Evolutionary conservation across 2,329 filamentous ascomycete species (phyloP).

Genomic region (Dactylellina cionopaga): DNA sequence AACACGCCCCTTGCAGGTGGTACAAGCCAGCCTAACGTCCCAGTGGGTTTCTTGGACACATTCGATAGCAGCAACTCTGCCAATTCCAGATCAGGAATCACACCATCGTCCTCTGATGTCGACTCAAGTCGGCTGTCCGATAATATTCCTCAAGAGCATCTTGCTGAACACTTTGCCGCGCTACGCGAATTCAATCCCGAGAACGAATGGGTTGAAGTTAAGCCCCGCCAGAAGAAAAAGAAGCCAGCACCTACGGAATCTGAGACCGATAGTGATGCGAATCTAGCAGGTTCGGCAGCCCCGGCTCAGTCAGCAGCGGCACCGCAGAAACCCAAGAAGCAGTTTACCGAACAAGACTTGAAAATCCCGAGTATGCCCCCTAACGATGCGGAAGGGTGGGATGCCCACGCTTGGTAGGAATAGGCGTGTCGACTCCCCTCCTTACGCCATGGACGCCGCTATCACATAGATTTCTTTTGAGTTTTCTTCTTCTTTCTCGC

Average conservation of each 20-base stretch:
- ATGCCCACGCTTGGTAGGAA: constrained; percentile 46
- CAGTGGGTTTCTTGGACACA: constrained; percentile 31
- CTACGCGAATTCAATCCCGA: constrained; percentile 32
- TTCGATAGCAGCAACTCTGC: constrained; percentile 47
- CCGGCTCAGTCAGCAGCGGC: neutral
- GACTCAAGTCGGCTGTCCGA: constrained; percentile 21
- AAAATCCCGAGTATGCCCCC: constrained; percentile 41
- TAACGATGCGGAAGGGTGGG: constrained; percentile 34
- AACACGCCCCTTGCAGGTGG: constrained; percentile 37
- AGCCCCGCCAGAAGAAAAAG: constrained; percentile 49
- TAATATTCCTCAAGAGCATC: constrained; percentile 40
- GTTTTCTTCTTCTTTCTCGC: no score
- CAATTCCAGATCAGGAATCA: constrained; percentile 33
- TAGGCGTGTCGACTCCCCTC: neutral
- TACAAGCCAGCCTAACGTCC: neutral
- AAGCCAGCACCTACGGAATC: constrained; percentile 45
- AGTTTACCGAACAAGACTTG: constrained; percentile 31
- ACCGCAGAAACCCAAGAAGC: constrained; percentile 21
- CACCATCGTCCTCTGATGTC: constrained; percentile 47
- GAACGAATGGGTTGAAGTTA: constrained; percentile 51
- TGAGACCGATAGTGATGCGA: constrained; percentile 48
- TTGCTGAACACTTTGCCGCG: constrained; percentile 20
- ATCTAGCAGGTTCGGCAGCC: constrained; percentile 2
- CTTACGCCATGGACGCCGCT: neutral
- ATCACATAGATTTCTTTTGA: no score